A percentile compares a stretch with the other conserved stretches of the same genome.
phyloP scores from a whole-genome alignment of 495 filamentous ascomycete species.

The Sabuloglossum arenarium region DNA sequence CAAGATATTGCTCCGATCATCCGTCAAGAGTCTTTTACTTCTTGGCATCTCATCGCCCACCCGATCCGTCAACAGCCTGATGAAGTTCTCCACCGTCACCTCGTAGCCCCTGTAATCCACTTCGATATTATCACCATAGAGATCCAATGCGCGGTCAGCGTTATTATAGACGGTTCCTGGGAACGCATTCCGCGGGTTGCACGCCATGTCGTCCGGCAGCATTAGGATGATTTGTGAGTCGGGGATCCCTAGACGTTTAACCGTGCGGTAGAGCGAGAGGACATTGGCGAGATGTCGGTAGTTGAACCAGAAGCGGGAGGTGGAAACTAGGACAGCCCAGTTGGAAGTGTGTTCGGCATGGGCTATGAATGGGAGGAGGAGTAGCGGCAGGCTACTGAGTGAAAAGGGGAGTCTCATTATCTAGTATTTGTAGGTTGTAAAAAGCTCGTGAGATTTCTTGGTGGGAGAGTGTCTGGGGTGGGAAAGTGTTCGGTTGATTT shows the following conservation, averaged over 20 bases:
- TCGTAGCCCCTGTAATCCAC: conserved; percentile 97
- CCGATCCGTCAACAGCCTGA: conserved; percentile 81
- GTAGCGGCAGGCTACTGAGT: conserved; percentile 23
- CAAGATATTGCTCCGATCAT: conserved; percentile 85
- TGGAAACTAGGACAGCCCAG: conserved; percentile 94
- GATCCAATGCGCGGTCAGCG: conserved; percentile 80
- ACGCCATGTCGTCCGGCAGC: conserved; percentile 98
- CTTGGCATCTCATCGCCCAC: conserved; percentile 82
- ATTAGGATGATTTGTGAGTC: conserved; percentile 99
- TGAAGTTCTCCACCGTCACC: conserved; percentile 97
- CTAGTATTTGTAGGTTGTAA: neutral
- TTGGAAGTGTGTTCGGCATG: conserved; percentile 81
- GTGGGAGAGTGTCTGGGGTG: too few relatives aligned
- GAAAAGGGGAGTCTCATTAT: conserved; percentile 20
- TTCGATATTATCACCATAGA: conserved; percentile 98
- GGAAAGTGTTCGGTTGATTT: too few relatives aligned
- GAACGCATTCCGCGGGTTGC: conserved; percentile 95
- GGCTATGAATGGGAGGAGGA: conserved; percentile 23
- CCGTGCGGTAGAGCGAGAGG: conserved; percentile 90
- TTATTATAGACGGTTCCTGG: conserved; percentile 97
- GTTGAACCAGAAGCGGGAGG: conserved; percentile 99
- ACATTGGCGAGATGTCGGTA: conserved; percentile 97
- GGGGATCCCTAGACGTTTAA: conserved; percentile 92
- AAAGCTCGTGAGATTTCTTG: neutral
- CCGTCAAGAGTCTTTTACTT: conserved; percentile 78